Percentiles rank a stretch among this genome's conserved stretches.
Conservation (phyloP, 148 eudicot genomes). For the Camellia sinensis region DNA sequence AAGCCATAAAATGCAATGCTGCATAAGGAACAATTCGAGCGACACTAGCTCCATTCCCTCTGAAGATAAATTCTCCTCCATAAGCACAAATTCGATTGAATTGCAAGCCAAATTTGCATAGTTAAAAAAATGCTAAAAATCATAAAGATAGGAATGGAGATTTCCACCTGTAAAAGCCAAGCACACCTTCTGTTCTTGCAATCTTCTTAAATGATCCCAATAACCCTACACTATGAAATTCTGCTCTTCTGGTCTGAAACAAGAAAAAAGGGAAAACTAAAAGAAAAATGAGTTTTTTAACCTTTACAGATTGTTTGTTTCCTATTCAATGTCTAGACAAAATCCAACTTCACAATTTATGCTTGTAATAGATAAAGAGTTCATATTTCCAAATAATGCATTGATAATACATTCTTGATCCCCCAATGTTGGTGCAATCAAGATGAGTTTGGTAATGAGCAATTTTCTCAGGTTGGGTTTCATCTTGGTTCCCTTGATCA, state of each 20-base stretch:
- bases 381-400: constrained; percentile 2
- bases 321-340: neutral
- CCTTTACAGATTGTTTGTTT: neutral
- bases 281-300: constrained; percentile 16
- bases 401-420: neutral
- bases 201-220: constrained; percentile 73
- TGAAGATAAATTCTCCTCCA: constrained; percentile 26
- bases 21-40: constrained; percentile 97
- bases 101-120: neutral
- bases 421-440: neutral
- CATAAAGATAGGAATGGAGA: neutral
- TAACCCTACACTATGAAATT: constrained; percentile 71
- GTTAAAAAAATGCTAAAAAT: neutral
- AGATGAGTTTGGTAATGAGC: neutral
- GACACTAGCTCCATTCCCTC: constrained; percentile 99
- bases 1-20: constrained; percentile 91
- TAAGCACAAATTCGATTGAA: neutral
- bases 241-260: constrained; percentile 81
- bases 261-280: constrained; percentile 14
- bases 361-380: constrained; percentile 1
- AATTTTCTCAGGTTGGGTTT: neutral
- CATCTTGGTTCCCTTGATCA: neutral
- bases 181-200: constrained; percentile 69
- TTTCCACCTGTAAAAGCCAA: constrained; percentile 80
- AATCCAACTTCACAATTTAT: constrained; percentile 8